Evolutionary conservation across 352 stramenopile genomes (phyloP), one percentile per base, ranked within the genome.

Genomic region (Globisporangium cylindrosporum): DNA sequence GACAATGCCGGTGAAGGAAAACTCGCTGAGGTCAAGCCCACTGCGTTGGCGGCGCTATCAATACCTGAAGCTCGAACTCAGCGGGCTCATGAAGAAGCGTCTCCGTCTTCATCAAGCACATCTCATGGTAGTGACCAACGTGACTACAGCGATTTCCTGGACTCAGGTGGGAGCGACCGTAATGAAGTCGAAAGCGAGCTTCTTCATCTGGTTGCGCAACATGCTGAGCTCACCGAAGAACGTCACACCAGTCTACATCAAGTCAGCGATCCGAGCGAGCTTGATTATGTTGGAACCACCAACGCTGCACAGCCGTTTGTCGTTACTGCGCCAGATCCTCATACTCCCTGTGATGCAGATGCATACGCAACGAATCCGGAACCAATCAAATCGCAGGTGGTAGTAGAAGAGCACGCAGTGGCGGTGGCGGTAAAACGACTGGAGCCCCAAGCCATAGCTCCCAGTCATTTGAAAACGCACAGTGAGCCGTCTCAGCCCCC

Each of bases 101-200:
- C 32, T 36, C 56, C 63, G 22, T 29, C 67, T 18, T 63, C 72
- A 24, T 54, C 51, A 18, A 29, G 34, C 15, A 59, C 4, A 48
- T 71, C 67, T 15, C 22, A n/a, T 24, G 51, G 64, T 58, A 66
- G 69, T 12, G 12, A 29, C 10, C 63, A 64, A 51, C 43, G 74
- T 2, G 72, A 78, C 25, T 72, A 70, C 15, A 82, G 74, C 57
- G 68, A 65, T 1, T 73, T 82, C 8, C 65, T 82, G 7, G 72
- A 81, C 20, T 81, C 69, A 0, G 62, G 71, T 25, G 67, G 64
- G 36, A 51, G 64, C 25, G 32, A 32, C 24, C 20, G 10, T 5
- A 34, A 38, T 15, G 27, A n/a, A 12, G n/a, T 5, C 22, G 29
- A 38, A 25, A 18, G 10, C 51, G 25, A 41, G 60, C 41, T 1